Evolutionary conservation across 2,329 filamentous ascomycete genomes (phyloP).

Genomic region (Emergomyces africanus): DNA sequence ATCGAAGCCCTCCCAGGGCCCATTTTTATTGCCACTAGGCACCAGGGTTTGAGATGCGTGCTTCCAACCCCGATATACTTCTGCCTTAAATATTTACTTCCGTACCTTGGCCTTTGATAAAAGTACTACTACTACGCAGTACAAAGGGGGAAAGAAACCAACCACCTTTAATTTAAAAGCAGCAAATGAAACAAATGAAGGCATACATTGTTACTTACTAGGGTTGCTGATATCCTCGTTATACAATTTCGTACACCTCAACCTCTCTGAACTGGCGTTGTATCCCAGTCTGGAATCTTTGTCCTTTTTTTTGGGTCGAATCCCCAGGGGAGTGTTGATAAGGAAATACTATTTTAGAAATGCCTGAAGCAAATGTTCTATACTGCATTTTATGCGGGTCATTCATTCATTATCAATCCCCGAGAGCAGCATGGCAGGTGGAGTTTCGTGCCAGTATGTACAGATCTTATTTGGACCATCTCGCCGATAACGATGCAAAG

Average conservation of each 20-base stretch:
- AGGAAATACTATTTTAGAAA: neutral
- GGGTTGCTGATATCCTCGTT: neutral
- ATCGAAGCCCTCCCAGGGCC: neutral
- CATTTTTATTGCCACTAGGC: neutral
- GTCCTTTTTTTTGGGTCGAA: neutral
- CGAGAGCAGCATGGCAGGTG: conserved; percentile 4
- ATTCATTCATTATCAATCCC: conserved; percentile 5
- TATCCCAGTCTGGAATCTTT: neutral
- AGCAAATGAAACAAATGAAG: neutral
- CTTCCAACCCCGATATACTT: neutral
- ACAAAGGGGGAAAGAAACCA: too few relatives aligned
- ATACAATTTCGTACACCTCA: neutral
- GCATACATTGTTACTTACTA: neutral
- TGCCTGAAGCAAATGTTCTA: neutral
- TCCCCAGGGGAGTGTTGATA: neutral
- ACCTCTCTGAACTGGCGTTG: neutral
- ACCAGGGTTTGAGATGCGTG: neutral
- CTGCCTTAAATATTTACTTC: neutral
- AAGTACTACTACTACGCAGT: too few relatives aligned
- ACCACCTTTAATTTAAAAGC: neutral
- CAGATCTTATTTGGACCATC: neutral
- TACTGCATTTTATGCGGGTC: conserved; percentile 10
- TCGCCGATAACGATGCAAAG: neutral
- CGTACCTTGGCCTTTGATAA: neutral
- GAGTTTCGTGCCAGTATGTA: conserved; percentile 11